phyloP scores from a whole-genome alignment of 2,329 filamentous ascomycete species.

The Penicillium sclerotiorum region DNA sequence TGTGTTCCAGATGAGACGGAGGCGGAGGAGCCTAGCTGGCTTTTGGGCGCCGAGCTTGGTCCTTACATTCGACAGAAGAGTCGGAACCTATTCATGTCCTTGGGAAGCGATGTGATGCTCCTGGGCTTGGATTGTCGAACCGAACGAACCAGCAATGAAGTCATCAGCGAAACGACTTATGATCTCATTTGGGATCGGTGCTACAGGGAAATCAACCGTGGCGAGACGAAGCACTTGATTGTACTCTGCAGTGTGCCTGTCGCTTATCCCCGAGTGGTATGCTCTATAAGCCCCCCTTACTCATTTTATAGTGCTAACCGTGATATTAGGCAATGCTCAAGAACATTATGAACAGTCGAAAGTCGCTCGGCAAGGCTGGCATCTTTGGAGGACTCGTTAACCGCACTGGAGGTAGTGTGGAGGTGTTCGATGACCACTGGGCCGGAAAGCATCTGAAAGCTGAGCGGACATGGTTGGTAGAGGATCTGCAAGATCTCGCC shows the following conservation, averaged over 20 bases:
- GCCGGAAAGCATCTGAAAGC: constrained; percentile 92
- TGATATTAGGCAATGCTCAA: constrained; percentile 63
- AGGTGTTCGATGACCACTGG: constrained; percentile 96
- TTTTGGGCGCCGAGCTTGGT: constrained; percentile 75
- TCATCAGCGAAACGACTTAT: constrained; percentile 79
- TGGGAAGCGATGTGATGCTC: constrained; percentile 78
- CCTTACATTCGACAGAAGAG: constrained; percentile 89
- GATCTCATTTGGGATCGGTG: constrained; percentile 84
- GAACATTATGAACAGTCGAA: constrained; percentile 78
- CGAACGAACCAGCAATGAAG: constrained; percentile 80
- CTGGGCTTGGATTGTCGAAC: constrained; percentile 89
- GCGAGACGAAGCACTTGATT: constrained; percentile 85
- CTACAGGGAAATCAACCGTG: constrained; percentile 77
- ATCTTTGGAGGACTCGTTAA: constrained; percentile 79
- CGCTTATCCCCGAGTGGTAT: constrained; percentile 75
- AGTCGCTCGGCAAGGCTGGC: constrained; percentile 80
- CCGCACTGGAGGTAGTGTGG: constrained; percentile 86
- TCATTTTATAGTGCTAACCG: not conserved
- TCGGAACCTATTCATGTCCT: constrained; percentile 79
- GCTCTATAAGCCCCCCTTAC: constrained; percentile 31
- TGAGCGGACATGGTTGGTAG: constrained; percentile 82
- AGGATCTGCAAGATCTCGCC: constrained; percentile 90
- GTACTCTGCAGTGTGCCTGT: constrained; percentile 84
- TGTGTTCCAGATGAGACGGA: constrained; percentile 80
- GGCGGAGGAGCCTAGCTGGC: constrained; percentile 84